Evolutionary conservation across 169 alveolate species (phyloP).

Genomic region (Plasmodium inui): DNA sequence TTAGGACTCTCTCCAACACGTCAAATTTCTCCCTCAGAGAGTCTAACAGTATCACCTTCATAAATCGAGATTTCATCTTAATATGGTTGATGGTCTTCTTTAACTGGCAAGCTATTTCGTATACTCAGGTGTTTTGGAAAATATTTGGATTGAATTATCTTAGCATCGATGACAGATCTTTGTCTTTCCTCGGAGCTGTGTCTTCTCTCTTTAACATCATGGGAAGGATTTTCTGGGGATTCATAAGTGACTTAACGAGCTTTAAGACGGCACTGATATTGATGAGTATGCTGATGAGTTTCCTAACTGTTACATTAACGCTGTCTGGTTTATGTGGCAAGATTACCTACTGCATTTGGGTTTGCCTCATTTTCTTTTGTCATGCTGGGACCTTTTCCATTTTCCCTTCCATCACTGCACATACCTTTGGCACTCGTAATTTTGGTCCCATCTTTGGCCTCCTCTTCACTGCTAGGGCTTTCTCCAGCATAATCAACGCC

Average conservation of each 20-base stretch:
- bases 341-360: conserved; percentile 53
- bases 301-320: conserved; percentile 52
- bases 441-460: conserved; percentile 82
- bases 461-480: conserved; percentile 78
- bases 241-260: conserved; percentile 53
- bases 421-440: conserved; percentile 78
- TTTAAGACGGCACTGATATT: conserved; percentile 47
- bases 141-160: conserved; percentile 59
- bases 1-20: conserved; percentile 31
- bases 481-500: conserved; percentile 57
- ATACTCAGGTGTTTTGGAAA: conserved; percentile 64
- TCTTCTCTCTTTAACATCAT: conserved; percentile 44
- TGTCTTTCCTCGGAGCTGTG: conserved; percentile 54
- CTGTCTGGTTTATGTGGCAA: conserved; percentile 55
- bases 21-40: conserved; percentile 51
- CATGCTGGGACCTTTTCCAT: conserved; percentile 79
- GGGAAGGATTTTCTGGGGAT: conserved; percentile 65
- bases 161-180: conserved; percentile 57
- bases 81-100: conserved; percentile 67
- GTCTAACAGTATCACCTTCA: conserved; percentile 37
- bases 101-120: conserved; percentile 75
- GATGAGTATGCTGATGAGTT: conserved; percentile 62
- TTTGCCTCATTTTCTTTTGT: conserved; percentile 63
- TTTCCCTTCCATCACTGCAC: conserved; percentile 80
- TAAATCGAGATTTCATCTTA: conserved; percentile 61